Evolutionary conservation across 179 eudicot species (phyloP).

Genomic region (Beta lomatogona): DNA sequence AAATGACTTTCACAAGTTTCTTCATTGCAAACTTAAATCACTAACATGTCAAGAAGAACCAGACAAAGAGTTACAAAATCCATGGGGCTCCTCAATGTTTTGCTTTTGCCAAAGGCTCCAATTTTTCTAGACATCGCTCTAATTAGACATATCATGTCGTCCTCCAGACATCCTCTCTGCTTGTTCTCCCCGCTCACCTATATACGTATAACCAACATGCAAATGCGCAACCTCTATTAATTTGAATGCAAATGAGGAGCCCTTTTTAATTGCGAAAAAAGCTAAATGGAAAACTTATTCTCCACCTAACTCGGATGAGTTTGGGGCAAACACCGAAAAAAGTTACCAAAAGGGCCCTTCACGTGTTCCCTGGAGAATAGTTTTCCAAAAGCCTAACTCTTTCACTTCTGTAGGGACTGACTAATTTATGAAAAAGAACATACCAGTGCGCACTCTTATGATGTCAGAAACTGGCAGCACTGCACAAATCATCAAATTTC

Average conservation of each 20-base stretch:
- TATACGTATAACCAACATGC: background rate
- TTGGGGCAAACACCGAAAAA: background rate
- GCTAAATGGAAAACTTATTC: too few species aligned
- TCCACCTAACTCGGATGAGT: background rate
- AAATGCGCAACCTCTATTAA: background rate
- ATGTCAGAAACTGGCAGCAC: slow-evolving; percentile 82
- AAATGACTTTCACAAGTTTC: background rate
- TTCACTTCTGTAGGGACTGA: background rate
- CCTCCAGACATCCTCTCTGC: slow-evolving; percentile 95
- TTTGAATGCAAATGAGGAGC: background rate
- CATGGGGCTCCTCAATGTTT: background rate
- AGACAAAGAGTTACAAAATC: background rate
- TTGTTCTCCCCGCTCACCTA: slow-evolving; percentile 78
- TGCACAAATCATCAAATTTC: slow-evolving; percentile 37
- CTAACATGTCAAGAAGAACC: background rate
- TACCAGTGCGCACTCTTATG: slow-evolving; percentile 88
- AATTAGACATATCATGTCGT: slow-evolving; percentile 44
- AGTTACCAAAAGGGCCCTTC: too few species aligned
- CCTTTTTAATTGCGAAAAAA: background rate
- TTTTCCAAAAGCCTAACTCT: too few species aligned
- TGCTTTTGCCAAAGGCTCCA: background rate
- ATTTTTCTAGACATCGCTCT: background rate
- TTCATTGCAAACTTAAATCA: background rate
- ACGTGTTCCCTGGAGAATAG: too few species aligned
- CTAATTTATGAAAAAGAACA: background rate